Base-by-base conservation (phyloP, 352 stramenopile genomes). In the Pythium chondricola region DNA sequence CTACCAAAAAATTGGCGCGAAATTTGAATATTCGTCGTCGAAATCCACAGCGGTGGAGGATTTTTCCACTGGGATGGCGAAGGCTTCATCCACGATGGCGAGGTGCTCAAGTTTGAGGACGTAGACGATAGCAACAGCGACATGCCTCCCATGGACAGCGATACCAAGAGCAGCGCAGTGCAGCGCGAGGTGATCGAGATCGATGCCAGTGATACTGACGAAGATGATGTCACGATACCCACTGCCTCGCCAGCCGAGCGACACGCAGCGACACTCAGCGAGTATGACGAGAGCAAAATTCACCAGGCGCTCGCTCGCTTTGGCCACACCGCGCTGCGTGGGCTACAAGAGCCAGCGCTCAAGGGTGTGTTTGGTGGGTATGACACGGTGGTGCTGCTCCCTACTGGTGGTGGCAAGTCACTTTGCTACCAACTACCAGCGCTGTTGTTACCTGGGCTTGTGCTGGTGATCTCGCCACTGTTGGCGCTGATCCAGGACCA, bases 341-440 rank as follows among this genome's bases (percentile, higher is more conserved):
- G 69, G 3, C 48, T 76, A 1, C 69, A 82, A 21, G 67, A 56
- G 5, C 47, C 68, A 2, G 69, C 67, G 9, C 29, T 82, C 22
- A 60, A 62, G 14, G 65, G 52, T 14, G 67, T 73, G 33, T 41
- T 80, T 8, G 58, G 52, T 6, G 45, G 48, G 20, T 63, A 69
- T 30, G 61, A 84, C 53, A 63, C 69, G 9, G 39, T 98, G 11
- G 68, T 98, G 20, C 76, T 99, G 5, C 85, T 98, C 52, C 90
- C 95, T 6, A 99, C 96, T 10, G 96, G 97, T 5, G 92, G 92
- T 22, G 97, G 96, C 46, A 99, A 99, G 66, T 98, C 85, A 20
- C 72, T 99, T 16, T 98, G 90, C 58, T 99, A 98, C 61, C 93
- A 98, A 39, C 64, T 99, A 2, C 95, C 69, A 2, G 70, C 73